Conservation (phyloP, 139 green algal genomes). For the Chlamydomonas urium region DNA sequence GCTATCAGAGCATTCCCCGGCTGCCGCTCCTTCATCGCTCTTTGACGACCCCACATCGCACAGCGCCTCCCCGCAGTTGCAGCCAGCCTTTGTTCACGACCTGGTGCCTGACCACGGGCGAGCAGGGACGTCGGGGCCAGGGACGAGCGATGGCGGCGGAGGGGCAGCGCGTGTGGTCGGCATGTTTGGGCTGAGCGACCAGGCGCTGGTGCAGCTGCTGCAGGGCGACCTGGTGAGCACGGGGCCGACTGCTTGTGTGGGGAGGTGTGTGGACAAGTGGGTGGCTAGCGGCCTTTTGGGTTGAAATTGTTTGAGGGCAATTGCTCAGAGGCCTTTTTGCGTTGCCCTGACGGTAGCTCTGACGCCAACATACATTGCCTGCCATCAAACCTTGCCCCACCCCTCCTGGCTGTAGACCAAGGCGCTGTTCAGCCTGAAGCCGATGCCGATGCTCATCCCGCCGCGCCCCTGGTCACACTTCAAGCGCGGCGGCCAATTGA, state of each 20-base stretch:
- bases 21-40: not conserved
- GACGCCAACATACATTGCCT: not conserved
- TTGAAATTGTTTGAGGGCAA: not conserved
- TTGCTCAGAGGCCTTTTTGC: not conserved
- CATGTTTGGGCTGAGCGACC: not conserved
- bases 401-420: not conserved
- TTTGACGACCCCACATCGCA: not conserved
- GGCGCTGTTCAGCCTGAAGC: not conserved
- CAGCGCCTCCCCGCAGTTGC: too few species aligned
- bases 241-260: not conserved
- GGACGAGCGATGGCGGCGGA: not conserved
- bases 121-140: not conserved
- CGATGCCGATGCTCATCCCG: slow-evolving; percentile 70
- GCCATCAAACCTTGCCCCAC: not conserved
- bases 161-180: not conserved
- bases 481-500: slow-evolving; percentile 61
- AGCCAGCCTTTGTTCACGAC: not conserved
- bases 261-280: not conserved
- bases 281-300: not conserved
- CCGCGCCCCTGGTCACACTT: slow-evolving; percentile 62
- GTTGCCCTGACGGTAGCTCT: not conserved
- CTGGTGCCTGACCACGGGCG: not conserved
- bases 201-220: not conserved
- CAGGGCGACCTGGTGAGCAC: not conserved
- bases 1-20: not conserved